Base-by-base conservation (phyloP, 345 rosid species). In the Sonneratia alba region DNA sequence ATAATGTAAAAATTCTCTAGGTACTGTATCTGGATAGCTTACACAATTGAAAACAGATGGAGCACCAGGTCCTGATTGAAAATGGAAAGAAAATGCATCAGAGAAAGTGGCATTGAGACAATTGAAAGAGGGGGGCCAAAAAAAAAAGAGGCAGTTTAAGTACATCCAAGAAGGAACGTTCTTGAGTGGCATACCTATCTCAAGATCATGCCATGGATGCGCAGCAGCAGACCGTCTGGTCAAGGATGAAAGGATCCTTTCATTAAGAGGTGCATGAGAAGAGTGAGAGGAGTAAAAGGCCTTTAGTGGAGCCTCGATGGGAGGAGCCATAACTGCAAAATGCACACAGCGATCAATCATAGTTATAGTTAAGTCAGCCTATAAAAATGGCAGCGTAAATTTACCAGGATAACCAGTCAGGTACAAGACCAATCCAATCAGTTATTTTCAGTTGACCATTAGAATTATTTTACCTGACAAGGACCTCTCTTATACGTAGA, bases 11-110 rank as follows among this genome's bases (percentile, higher is more conserved):
- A 34, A 63, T 62, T 22, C 34, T 34, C 66, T 18, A 9, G 40
- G 21, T 66, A 15, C 8, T 9, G n/a, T 24, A 24, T 70, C 62
- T 47, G 7, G 19, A 48, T 55, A 69, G 59, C 95, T 86, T 87
- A 89, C 95, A 74, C 92, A 89, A 36, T 90, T 88, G 85, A 90
- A 96, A 76, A 96, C 64, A 6, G 72, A 76, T 9, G 99, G 99
- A 55, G 98, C 98, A 75, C 86, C 97, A 70, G 98, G 99, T 73
- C 98, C 98, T 95, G 82, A 38, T 69, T 51, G 32, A 43, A 62
- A 45, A 57, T 32, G 36, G 51, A 71, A 55, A 66, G 22, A 27
- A 16, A 40, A 40, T 38, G 8, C 3, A 47, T 47, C 45, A 48
- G 48, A 65, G 22, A 75, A 38, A 51, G n/a, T 67, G 57, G 43